A percentile compares a stretch with the other conserved stretches of the same genome.
Conservation (phyloP, 345 rosid genomes). For the Crucihimalaya himalaica region DNA sequence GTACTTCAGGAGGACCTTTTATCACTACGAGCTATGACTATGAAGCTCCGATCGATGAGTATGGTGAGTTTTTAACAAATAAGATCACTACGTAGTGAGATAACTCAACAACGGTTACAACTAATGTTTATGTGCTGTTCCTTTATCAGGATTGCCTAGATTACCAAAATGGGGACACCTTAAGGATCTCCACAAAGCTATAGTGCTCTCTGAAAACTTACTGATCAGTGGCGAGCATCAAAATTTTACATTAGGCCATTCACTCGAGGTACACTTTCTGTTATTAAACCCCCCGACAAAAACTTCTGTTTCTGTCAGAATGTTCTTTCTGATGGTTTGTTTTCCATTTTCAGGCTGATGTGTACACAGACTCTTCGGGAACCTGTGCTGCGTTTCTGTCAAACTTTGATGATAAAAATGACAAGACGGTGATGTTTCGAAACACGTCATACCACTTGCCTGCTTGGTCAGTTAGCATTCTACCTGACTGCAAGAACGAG, state of each 20-base stretch:
- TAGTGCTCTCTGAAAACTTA: constrained; percentile 70
- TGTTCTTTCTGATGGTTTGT: constrained; percentile 34
- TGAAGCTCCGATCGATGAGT: constrained; percentile 98
- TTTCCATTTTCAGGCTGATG: constrained; percentile 57
- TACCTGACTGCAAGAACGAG: constrained; percentile 86
- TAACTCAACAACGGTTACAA: not conserved
- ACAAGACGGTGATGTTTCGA: constrained; percentile 55
- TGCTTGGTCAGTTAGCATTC: constrained; percentile 97
- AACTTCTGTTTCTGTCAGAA: constrained; percentile 7
- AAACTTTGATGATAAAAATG: constrained; percentile 71
- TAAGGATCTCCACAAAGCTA: constrained; percentile 77
- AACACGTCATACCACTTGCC: constrained; percentile 73
- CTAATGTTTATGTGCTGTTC: constrained; percentile 5
- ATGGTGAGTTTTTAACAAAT: constrained; percentile 54
- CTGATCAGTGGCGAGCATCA: constrained; percentile 56
- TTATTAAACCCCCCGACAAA: not conserved
- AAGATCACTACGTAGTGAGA: constrained; percentile 1
- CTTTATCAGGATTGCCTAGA: constrained; percentile 70
- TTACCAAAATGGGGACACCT: constrained; percentile 98
- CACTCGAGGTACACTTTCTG: constrained; percentile 57
- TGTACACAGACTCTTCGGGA: constrained; percentile 66
- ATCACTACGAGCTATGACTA: constrained; percentile 97
- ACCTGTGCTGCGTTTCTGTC: constrained; percentile 83
- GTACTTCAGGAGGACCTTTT: constrained; percentile 94
- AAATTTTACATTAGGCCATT: constrained; percentile 64